Percentiles rank a stretch among this genome's conserved stretches.
These are phyloP conservation scores for Polyporus arcularius DNA, from an alignment of 768 basidiomycete genomes.

Conservation along the genomic window DNA sequence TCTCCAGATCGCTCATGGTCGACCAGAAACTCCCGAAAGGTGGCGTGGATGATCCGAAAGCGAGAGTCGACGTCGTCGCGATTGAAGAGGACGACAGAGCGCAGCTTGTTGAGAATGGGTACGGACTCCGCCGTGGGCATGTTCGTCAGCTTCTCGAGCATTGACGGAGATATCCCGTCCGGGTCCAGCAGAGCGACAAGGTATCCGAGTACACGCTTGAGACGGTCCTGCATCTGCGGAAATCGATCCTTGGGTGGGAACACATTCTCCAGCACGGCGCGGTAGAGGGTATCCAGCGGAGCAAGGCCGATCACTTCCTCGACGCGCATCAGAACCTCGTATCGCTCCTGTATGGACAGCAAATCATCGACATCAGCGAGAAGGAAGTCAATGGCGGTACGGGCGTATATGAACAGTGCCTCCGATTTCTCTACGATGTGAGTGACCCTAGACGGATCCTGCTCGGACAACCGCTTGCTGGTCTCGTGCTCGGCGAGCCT, in stretches of 20 bases:
- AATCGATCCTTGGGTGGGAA: neutral
- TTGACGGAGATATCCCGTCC: neutral
- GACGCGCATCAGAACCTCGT: too few species aligned
- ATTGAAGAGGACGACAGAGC: constrained; percentile 1
- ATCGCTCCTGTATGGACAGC: neutral
- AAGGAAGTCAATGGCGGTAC: neutral
- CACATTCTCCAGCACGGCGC: constrained; percentile 1
- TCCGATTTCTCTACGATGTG: neutral
- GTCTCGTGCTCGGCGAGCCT: neutral
- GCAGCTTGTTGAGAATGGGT: neutral
- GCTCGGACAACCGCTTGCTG: neutral
- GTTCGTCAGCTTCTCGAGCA: neutral
- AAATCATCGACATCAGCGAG: neutral
- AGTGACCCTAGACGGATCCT: neutral
- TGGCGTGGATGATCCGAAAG: constrained; percentile 1
- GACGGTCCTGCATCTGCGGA: neutral
- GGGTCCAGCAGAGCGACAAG: neutral
- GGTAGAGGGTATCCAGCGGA: constrained; percentile 3
- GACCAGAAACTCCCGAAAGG: constrained; percentile 7
- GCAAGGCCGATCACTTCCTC: neutral
- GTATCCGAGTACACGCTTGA: neutral
- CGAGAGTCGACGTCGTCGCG: neutral
- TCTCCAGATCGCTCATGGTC: neutral
- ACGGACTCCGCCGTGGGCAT: neutral
- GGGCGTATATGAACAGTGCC: constrained; percentile 1